These are phyloP conservation scores for Lentinula boryana DNA, from an alignment of 768 basidiomycete genomes.

Conservation along the genomic window DNA sequence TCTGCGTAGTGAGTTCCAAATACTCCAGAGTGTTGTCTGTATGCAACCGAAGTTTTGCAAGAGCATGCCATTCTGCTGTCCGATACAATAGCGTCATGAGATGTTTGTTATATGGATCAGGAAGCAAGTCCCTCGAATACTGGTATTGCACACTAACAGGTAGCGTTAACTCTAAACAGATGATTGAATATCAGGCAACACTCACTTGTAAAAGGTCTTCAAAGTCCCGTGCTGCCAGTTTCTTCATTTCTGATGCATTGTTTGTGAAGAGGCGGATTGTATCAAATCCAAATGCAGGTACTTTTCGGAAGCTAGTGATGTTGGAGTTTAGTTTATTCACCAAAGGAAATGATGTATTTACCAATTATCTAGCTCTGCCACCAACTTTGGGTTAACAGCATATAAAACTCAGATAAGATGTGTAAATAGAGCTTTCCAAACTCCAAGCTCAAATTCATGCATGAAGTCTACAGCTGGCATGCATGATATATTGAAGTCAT, in stretches of 20 bases:
- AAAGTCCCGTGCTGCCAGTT: constrained; percentile 25
- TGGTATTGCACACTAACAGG: constrained; percentile 23
- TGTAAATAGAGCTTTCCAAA: constrained; percentile 29
- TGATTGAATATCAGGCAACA: not conserved
- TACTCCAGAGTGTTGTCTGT: constrained; percentile 8
- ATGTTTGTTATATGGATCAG: not conserved
- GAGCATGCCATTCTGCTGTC: constrained; percentile 15
- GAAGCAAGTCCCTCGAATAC: constrained; percentile 27
- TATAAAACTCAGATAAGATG: constrained; percentile 30
- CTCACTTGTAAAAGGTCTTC: constrained; percentile 23
- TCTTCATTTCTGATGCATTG: constrained; percentile 20
- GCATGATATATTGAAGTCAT: constrained; percentile 16
- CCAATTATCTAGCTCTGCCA: constrained; percentile 25
- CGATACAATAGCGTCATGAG: constrained; percentile 9
- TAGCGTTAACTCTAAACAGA: not conserved
- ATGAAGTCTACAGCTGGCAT: constrained; percentile 29
- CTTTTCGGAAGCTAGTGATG: constrained; percentile 7
- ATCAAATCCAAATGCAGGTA: constrained; percentile 9
- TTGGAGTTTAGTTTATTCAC: constrained; percentile 6
- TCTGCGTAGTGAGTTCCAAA: constrained; percentile 2
- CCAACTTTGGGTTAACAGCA: constrained; percentile 15
- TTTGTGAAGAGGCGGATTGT: constrained; percentile 23
- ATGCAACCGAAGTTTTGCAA: constrained; percentile 16
- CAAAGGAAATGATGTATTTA: constrained; percentile 8
- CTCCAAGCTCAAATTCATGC: constrained; percentile 35